Evolutionary conservation across 108 stramenopile species (phyloP).

Genomic region (Aurantiochytrium sp.): DNA sequence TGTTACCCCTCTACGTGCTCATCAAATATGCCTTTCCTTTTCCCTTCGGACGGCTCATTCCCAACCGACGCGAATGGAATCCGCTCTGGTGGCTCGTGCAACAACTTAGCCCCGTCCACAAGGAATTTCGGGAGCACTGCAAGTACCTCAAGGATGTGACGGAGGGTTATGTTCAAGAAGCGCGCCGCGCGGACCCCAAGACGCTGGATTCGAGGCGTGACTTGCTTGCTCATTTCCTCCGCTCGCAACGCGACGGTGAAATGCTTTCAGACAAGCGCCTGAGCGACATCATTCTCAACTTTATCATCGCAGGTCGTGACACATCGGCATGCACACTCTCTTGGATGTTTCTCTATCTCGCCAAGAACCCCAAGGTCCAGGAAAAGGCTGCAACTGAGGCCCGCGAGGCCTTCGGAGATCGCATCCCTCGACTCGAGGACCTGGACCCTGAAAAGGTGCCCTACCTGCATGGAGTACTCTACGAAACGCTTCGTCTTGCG

Average conservation of each 20-base stretch:
- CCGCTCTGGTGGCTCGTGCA: conserved; percentile 24
- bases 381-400: conserved; percentile 37
- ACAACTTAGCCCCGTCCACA: conserved; percentile 14
- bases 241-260: background rate
- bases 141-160: background rate
- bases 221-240: conserved; percentile 19
- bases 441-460: background rate
- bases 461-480: background rate
- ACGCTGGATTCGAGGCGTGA: background rate
- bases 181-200: background rate
- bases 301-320: conserved; percentile 53
- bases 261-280: conserved; percentile 28
- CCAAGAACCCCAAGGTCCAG: conserved; percentile 29
- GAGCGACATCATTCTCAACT: conserved; percentile 43
- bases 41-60: background rate
- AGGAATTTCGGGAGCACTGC: background rate
- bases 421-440: background rate
- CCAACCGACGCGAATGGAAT: background rate
- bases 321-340: conserved; percentile 44
- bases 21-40: conserved; percentile 20
- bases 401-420: background rate
- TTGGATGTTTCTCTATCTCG: conserved; percentile 48
- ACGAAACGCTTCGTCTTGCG: conserved; percentile 20
- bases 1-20: conserved; percentile 29
- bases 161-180: background rate